phyloP scores from a whole-genome alignment of 768 basidiomycete species.

The Russula earlei region DNA sequence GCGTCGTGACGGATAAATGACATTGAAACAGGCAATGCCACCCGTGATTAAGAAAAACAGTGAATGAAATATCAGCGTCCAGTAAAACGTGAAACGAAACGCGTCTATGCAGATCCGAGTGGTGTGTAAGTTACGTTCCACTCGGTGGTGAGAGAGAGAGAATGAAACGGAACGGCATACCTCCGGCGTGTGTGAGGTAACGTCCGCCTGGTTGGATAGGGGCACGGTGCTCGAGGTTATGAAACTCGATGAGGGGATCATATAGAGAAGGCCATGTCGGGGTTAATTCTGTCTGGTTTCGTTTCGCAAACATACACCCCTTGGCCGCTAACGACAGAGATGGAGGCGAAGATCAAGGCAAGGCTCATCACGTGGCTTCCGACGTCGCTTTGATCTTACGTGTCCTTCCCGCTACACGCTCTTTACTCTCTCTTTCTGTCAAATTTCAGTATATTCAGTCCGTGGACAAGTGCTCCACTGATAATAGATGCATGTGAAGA shows the following conservation, averaged over 20 bases:
- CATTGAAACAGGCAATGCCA: slow-evolving; percentile 17
- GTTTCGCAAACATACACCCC: slow-evolving; percentile 2
- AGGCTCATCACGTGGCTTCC: background rate
- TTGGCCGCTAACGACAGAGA: background rate
- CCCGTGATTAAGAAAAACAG: slow-evolving; percentile 16
- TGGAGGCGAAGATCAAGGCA: background rate
- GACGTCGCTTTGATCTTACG: background rate
- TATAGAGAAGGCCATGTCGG: slow-evolving; percentile 19
- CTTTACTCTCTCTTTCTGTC: background rate
- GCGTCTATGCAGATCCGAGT: slow-evolving; percentile 9
- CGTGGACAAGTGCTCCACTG: no score
- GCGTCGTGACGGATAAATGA: slow-evolving; percentile 14
- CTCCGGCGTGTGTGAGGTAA: slow-evolving; percentile 10
- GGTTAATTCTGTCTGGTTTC: slow-evolving; percentile 1
- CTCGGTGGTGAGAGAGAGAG: background rate
- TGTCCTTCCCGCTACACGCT: no score
- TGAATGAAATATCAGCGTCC: slow-evolving; percentile 18
- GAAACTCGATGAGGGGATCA: slow-evolving; percentile 18
- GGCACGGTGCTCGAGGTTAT: slow-evolving; percentile 12
- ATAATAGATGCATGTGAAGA: no score
- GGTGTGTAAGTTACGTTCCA: background rate
- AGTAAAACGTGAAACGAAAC: slow-evolving; percentile 20
- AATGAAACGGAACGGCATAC: background rate
- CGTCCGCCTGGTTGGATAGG: slow-evolving; percentile 15
- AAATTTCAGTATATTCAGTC: no score